Percentiles rank a stretch among this genome's conserved stretches.
phyloP scores from a whole-genome alignment of 208 protist genomes.

The Leishmania aethiopica region DNA sequence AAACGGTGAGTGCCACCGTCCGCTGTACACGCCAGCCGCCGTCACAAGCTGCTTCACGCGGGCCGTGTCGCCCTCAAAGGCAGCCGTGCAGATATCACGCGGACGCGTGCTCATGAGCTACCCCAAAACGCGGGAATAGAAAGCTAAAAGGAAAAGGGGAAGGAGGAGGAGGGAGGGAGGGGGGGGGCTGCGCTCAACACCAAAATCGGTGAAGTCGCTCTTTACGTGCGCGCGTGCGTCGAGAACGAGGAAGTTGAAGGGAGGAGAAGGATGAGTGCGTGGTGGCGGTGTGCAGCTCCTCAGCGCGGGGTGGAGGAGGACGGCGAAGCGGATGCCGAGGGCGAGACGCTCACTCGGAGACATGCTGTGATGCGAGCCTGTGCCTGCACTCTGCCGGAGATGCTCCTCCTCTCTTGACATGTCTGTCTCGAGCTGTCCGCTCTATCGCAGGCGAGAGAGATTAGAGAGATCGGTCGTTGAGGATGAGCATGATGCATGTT shows the following conservation, averaged over 20 bases:
- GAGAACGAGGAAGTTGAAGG: neutral
- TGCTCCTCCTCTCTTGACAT: neutral
- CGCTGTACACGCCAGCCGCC: conserved; percentile 44
- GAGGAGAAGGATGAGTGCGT: neutral
- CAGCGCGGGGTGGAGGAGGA: neutral
- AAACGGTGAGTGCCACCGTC: conserved; percentile 39
- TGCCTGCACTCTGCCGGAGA: neutral
- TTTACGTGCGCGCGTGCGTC: neutral
- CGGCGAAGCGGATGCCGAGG: neutral
- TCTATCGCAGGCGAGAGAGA: neutral
- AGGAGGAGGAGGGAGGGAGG: neutral
- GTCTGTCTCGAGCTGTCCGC: neutral
- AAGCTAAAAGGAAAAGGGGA: neutral
- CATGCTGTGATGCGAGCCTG: neutral
- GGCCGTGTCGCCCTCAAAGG: conserved; percentile 65
- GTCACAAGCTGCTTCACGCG: conserved; percentile 66
- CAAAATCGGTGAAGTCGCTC: neutral
- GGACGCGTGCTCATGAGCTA: conserved; percentile 44
- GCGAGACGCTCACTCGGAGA: neutral
- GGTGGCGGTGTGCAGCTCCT: neutral
- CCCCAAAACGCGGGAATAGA: neutral
- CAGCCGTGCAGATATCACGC: conserved; percentile 64
- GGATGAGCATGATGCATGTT: neutral
- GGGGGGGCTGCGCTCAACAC: neutral
- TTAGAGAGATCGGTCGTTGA: neutral